Evolutionary conservation across 108 stramenopile genomes (phyloP).

Genomic region (Ochromonas danica): DNA sequence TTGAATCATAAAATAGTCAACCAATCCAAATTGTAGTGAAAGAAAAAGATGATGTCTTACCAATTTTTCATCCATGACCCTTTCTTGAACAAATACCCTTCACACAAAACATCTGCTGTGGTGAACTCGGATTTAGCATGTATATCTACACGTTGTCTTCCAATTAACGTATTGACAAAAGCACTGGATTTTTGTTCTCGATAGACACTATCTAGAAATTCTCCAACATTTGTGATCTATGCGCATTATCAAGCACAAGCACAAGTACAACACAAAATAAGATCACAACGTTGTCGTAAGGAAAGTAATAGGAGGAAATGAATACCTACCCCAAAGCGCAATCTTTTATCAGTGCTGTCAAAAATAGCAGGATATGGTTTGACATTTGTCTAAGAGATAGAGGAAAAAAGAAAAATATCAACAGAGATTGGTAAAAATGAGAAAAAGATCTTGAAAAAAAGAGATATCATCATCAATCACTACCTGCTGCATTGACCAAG

Average conservation of each 20-base stretch:
- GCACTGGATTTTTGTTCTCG: constrained; percentile 8
- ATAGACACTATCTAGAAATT: constrained; percentile 27
- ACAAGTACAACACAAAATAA: too few species aligned
- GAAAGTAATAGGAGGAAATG: too few species aligned
- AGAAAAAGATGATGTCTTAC: not conserved
- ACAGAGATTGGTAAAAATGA: too few species aligned
- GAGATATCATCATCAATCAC: too few species aligned
- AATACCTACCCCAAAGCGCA: not conserved
- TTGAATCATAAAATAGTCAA: not conserved
- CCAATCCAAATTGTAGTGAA: not conserved
- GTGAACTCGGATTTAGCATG: constrained; percentile 3
- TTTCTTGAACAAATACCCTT: constrained; percentile 32
- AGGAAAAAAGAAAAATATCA: too few species aligned
- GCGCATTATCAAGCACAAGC: too few species aligned
- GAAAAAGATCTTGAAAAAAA: too few species aligned
- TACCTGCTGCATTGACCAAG: too few species aligned
- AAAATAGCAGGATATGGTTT: not conserved
- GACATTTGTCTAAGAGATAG: too few species aligned
- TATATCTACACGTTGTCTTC: not conserved
- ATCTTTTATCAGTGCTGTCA: not conserved
- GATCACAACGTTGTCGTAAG: too few species aligned
- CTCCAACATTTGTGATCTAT: constrained; percentile 34
- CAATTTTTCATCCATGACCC: constrained; percentile 34
- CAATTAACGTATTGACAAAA: constrained; percentile 8
- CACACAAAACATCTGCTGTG: not conserved